Conservation (phyloP, 371 early-diverging fungal species). For the Mucor ambiguus region DNA sequence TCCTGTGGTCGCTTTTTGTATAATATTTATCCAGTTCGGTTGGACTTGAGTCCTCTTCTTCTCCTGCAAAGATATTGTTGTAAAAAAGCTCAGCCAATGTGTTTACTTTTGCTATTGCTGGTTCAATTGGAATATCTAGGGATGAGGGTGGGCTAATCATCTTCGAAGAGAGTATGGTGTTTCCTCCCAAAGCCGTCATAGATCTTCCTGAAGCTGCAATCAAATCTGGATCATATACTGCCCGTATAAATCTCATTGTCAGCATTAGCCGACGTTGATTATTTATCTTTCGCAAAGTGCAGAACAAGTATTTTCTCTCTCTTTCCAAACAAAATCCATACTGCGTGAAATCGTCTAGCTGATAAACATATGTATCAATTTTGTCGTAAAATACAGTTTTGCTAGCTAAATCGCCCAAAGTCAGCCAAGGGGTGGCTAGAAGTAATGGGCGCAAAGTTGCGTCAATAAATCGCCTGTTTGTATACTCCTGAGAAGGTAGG, state of each 20-base stretch:
- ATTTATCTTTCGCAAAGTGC: neutral
- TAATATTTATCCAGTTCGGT: neutral
- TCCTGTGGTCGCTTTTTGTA: neutral
- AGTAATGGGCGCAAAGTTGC: neutral
- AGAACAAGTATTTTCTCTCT: neutral
- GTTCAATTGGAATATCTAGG: neutral
- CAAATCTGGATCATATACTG: neutral
- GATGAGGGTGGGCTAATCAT: neutral
- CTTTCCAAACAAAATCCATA: neutral
- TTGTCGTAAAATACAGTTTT: neutral
- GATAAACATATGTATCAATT: neutral
- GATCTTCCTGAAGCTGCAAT: neutral
- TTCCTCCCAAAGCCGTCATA: neutral
- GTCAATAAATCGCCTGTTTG: neutral
- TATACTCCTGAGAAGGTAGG: neutral
- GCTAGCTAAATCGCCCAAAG: neutral
- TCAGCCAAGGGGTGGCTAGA: neutral
- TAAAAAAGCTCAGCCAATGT: neutral
- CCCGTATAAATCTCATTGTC: neutral
- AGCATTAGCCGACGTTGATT: neutral
- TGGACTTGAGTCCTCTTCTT: neutral
- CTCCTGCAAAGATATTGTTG: neutral
- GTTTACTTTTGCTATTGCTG: neutral
- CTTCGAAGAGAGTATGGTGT: neutral
- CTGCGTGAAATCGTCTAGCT: neutral